Evolutionary conservation across 768 basidiomycete species (phyloP).

Genomic region (Plicaturopsis crispa): DNA sequence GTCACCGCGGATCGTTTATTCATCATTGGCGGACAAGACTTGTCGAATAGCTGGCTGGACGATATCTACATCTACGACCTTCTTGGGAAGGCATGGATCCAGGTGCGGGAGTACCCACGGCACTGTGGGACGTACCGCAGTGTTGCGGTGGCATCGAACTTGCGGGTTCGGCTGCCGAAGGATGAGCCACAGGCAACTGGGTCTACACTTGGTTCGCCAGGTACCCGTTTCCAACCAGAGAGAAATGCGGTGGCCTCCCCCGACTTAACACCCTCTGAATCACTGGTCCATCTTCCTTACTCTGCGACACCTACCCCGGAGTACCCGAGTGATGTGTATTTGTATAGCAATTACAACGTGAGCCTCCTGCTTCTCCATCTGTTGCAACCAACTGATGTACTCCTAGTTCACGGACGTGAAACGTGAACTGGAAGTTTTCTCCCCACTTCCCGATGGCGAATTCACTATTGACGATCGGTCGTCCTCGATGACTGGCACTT

Average conservation of each 20-base stretch:
- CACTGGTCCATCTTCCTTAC: conserved; percentile 68
- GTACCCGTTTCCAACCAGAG: conserved; percentile 50
- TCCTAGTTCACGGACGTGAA: conserved; percentile 87
- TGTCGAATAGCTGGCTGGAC: conserved; percentile 89
- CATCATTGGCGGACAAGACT: conserved; percentile 93
- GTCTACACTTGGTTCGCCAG: conserved; percentile 42
- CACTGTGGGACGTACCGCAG: conserved; percentile 96
- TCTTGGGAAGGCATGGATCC: conserved; percentile 64
- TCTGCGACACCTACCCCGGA: conserved; percentile 65
- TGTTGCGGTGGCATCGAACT: conserved; percentile 73
- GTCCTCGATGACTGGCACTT: conserved; percentile 66
- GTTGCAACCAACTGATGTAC: conserved; percentile 7
- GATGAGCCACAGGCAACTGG: conserved; percentile 43
- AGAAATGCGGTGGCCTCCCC: conserved; percentile 29
- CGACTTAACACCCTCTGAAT: conserved; percentile 51
- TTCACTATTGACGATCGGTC: conserved; percentile 82
- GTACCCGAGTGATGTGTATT: conserved; percentile 77
- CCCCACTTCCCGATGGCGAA: conserved; percentile 66
- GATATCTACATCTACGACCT: conserved; percentile 90
- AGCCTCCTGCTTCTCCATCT: conserved; percentile 17
- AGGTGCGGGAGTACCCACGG: conserved; percentile 74
- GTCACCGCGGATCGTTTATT: conserved; percentile 79
- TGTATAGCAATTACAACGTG: conserved; percentile 97
- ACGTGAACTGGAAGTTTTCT: conserved; percentile 89
- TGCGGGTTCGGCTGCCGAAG: conserved; percentile 60